A percentile compares a stretch with the other conserved stretches of the same genome.
These are phyloP conservation scores for Pseudocercospora fijiensis DNA, from an alignment of 2,329 filamentous ascomycete species.

Conservation along the genomic window DNA sequence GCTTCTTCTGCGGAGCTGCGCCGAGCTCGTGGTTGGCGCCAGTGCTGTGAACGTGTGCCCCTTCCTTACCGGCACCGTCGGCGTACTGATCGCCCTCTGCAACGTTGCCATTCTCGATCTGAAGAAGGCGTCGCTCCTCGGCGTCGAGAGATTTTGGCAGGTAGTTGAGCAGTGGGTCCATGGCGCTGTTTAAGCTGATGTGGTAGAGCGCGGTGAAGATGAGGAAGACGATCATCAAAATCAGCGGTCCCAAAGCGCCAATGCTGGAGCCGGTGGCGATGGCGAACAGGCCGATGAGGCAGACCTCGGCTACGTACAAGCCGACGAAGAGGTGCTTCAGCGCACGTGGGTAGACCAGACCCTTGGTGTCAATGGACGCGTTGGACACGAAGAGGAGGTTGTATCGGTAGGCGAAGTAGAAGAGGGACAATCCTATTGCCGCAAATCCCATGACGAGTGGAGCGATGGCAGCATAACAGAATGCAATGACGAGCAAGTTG, in stretches of 20 bases:
- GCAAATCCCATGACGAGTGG: constrained; percentile 83
- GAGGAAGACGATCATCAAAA: constrained; percentile 74
- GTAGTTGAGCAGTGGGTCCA: constrained; percentile 73
- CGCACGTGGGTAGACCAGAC: constrained; percentile 81
- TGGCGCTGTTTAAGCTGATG: constrained; percentile 67
- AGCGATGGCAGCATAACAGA: constrained; percentile 83
- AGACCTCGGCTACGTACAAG: constrained; percentile 73
- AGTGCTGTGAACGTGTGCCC: constrained; percentile 21
- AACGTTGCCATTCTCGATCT: constrained; percentile 34
- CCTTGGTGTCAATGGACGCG: constrained; percentile 79
- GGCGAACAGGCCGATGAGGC: constrained; percentile 80
- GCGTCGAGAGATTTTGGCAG: constrained; percentile 57
- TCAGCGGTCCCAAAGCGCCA: constrained; percentile 60
- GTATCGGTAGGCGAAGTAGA: constrained; percentile 87
- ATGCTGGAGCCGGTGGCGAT: constrained; percentile 57
- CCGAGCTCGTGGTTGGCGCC: constrained; percentile 29
- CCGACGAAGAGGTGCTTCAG: constrained; percentile 82
- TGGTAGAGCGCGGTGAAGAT: constrained; percentile 77
- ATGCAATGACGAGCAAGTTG: constrained; percentile 69
- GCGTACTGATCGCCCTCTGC: constrained; percentile 29
- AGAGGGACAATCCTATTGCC: constrained; percentile 71
- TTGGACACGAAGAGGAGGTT: constrained; percentile 87
- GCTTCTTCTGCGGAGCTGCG: constrained; percentile 48
- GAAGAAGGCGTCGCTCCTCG: constrained; percentile 40
- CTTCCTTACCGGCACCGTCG: constrained; percentile 33